These are phyloP conservation scores for Massarina eburnea DNA, from an alignment of 2,329 filamentous ascomycete species.

Conservation along the genomic window DNA sequence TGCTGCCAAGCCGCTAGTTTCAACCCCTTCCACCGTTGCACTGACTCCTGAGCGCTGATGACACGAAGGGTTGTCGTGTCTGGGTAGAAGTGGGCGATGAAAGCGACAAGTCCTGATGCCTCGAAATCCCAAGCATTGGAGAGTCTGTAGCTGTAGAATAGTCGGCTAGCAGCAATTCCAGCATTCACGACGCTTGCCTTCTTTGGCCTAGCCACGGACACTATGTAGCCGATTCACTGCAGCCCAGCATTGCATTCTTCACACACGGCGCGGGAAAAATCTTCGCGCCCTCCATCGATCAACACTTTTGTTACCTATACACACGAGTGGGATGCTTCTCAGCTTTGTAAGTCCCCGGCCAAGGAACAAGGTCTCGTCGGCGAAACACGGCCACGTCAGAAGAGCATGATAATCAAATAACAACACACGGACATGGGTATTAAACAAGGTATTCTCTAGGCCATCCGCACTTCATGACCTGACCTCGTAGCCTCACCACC, in stretches of 20 bases:
- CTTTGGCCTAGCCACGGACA: neutral
- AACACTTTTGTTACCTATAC: neutral
- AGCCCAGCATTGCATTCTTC: neutral
- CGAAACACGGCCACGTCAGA: neutral
- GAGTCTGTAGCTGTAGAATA: neutral
- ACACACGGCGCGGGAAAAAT: neutral
- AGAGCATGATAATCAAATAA: neutral
- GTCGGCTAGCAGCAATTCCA: neutral
- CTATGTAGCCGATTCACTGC: neutral
- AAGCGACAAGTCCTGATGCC: no score
- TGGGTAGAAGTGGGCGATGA: neutral
- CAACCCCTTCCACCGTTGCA: neutral
- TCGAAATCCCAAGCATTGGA: no score
- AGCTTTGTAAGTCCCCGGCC: neutral
- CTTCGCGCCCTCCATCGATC: neutral
- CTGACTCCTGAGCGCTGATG: neutral
- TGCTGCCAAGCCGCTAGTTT: slow-evolving; percentile 5
- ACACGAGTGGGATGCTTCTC: neutral
- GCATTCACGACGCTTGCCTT: slow-evolving; percentile 1
- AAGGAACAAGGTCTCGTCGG: neutral
- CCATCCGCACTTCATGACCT: neutral
- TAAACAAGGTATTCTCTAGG: neutral
- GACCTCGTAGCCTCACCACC: neutral
- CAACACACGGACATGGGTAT: neutral
- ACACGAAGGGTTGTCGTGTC: neutral